Base-by-base conservation (phyloP, 208 protist species). In the Novymonas esmeraldas region DNA sequence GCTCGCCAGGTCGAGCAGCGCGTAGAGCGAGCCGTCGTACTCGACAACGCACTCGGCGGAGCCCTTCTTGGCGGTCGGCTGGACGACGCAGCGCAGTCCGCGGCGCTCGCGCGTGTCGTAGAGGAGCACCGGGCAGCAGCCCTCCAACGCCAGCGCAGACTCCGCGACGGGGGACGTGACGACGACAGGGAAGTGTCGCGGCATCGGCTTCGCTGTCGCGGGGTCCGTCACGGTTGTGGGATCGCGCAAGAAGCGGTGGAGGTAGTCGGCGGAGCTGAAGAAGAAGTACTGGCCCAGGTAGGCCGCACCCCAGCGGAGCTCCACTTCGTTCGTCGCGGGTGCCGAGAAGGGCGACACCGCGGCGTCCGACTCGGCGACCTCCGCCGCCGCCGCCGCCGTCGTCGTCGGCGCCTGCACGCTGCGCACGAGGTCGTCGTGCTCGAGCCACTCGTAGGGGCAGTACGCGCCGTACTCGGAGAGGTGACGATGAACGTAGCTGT, bases 121-220 rank as follows among this genome's bases (percentile, higher is more conserved):
- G 36, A 97, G 76, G n/a, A 89, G 59, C 10, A 97, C 93, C 3
- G 93, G 93, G 61, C 93, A 97, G 81, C 90, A 97, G 26, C 90
- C 93, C 50, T 81, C 62, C 13, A 93, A 69, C 59, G 86, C 92
- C 39, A 95, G 61, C 45, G 14, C 44, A 20, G 56, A 44, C 75
- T 58, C 68, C 0, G 57, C 64, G n/a, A 39, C 56, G 3, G 63
- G 56, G 11, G 41, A 29, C 28, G 61, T 16, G n/a, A 70, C 31
- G n/a, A 51, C 24, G 11, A 59, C 7, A 2, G 66, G 66, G 33
- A 68, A 52, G 16, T 64, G 41, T 26, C 59, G 60, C 48, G 92
- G 88, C 14, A 93, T 76, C 28, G 87, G 81, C 44, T 65, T 73
- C 18, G 80, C 58, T 18, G 70, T 81, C 1, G 73, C 46, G 7